These are phyloP conservation scores for Pulveroboletus frians DNA, from an alignment of 768 basidiomycete genomes.

Conservation along the genomic window DNA sequence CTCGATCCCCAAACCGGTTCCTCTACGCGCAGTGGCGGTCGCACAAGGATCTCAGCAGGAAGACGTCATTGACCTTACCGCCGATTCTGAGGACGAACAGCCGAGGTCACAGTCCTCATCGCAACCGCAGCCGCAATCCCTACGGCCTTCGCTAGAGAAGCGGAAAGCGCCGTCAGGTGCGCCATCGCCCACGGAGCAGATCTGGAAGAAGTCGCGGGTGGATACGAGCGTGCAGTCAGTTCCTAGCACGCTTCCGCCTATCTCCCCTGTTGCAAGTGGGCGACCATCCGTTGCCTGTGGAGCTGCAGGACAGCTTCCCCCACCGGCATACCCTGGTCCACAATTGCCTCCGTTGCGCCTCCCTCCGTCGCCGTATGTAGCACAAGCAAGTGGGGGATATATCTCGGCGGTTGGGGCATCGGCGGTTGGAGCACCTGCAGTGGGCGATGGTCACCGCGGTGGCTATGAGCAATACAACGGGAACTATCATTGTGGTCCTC, in stretches of 20 bases:
- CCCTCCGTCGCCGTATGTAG: conserved; percentile 16
- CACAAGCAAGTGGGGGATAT: conserved; percentile 17
- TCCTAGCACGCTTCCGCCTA: conserved; percentile 17
- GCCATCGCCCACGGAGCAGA: conserved; percentile 54
- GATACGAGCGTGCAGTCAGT: conserved; percentile 20
- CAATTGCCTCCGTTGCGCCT: conserved; percentile 28
- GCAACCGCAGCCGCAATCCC: conserved; percentile 29
- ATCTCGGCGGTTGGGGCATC: conserved; percentile 23
- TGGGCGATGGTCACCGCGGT: conserved; percentile 20
- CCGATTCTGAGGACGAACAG: conserved; percentile 74
- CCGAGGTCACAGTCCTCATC: conserved; percentile 24
- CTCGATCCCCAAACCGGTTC: conserved; percentile 27
- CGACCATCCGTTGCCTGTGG: conserved; percentile 14
- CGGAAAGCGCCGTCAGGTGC: conserved; percentile 53
- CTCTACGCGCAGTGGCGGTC: conserved; percentile 9
- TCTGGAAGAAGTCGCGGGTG: conserved; percentile 66
- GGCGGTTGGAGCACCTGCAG: conserved; percentile 9
- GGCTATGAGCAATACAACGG: conserved; percentile 24
- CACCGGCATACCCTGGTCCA: conserved; percentile 18
- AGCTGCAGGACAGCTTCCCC: conserved; percentile 12
- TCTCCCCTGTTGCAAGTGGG: conserved; percentile 20
- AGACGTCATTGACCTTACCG: conserved; percentile 80
- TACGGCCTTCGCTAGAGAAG: conserved; percentile 40
- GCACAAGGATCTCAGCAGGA: conserved; percentile 32
- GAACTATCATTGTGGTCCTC: conserved; percentile 19